Percentiles rank a stretch among this genome's conserved stretches.
Evolutionary conservation across 257 asterid species (phyloP).

Genomic region (Solanum sejunctum): DNA sequence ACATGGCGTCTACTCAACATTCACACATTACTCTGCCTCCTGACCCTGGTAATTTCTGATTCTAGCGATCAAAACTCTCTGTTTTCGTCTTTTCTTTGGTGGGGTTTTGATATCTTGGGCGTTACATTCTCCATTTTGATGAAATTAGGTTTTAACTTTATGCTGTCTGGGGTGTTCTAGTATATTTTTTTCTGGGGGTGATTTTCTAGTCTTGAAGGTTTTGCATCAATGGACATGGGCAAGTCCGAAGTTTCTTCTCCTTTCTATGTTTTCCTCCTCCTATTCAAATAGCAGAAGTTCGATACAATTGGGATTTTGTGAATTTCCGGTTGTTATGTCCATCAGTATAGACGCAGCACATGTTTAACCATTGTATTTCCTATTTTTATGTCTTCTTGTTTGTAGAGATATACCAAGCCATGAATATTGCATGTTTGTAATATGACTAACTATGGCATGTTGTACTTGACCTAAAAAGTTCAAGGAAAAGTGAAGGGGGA

Average conservation of each 20-base stretch:
- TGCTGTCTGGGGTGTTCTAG: neutral
- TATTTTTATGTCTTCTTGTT: neutral
- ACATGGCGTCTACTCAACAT: constrained; percentile 63
- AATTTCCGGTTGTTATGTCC: neutral
- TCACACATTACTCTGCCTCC: constrained; percentile 49
- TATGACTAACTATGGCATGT: neutral
- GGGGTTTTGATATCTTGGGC: neutral
- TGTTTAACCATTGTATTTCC: neutral
- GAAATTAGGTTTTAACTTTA: neutral
- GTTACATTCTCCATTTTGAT: neutral
- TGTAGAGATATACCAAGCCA: neutral
- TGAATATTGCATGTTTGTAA: neutral
- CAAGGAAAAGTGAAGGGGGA: neutral
- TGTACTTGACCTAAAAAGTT: neutral
- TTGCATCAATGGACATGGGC: neutral
- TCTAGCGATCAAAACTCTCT: neutral
- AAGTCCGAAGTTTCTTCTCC: neutral
- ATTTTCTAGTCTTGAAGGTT: neutral
- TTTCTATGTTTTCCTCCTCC: neutral
- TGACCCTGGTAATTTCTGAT: constrained; percentile 41
- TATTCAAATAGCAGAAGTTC: too few relatives aligned
- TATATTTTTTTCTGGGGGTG: neutral
- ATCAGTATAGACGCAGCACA: neutral
- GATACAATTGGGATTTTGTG: neutral
- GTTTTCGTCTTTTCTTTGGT: neutral